Percentiles rank a stretch among this genome's conserved stretches.
phyloP scores from a whole-genome alignment of 2,329 filamentous ascomycete species.

The Ambrosiella xylebori region DNA sequence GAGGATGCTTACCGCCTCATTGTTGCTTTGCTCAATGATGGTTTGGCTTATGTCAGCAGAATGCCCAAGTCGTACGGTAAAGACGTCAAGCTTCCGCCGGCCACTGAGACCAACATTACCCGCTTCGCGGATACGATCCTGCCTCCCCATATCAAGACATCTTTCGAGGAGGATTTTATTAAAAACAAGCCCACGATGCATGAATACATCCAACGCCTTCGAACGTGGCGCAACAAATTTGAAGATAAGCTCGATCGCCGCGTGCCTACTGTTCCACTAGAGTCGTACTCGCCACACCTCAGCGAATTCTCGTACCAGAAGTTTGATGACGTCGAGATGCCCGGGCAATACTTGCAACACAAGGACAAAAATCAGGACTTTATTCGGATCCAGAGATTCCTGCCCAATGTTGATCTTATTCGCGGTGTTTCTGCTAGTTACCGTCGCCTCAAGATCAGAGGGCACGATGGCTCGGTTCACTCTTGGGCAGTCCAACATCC shows the following conservation, averaged over 20 bases:
- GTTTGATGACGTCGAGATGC: constrained; percentile 95
- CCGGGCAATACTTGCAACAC: constrained; percentile 90
- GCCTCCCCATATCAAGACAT: constrained; percentile 83
- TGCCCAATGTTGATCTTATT: constrained; percentile 86
- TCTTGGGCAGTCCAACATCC: constrained; percentile 93
- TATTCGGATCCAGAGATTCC: constrained; percentile 87
- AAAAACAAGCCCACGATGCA: constrained; percentile 90
- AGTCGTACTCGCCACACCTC: constrained; percentile 74
- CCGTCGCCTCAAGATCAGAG: constrained; percentile 83
- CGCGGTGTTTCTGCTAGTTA: constrained; percentile 83
- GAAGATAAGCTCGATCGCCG: constrained; percentile 92
- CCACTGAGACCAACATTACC: constrained; percentile 91
- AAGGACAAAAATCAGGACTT: constrained; percentile 99
- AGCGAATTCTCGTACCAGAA: constrained; percentile 96
- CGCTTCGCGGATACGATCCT: constrained; percentile 93
- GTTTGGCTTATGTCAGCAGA: constrained; percentile 76
- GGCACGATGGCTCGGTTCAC: constrained; percentile 94
- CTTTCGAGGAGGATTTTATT: constrained; percentile 97
- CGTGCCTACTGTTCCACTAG: constrained; percentile 53
- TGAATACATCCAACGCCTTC: constrained; percentile 93
- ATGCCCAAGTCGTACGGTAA: constrained; percentile 74
- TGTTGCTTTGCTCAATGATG: constrained; percentile 92
- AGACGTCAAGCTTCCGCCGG: constrained; percentile 74
- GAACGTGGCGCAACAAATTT: constrained; percentile 92
- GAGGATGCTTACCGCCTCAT: constrained; percentile 96